Conservation (phyloP, 306 rosid genomes). For the Cucumis melo region DNA sequence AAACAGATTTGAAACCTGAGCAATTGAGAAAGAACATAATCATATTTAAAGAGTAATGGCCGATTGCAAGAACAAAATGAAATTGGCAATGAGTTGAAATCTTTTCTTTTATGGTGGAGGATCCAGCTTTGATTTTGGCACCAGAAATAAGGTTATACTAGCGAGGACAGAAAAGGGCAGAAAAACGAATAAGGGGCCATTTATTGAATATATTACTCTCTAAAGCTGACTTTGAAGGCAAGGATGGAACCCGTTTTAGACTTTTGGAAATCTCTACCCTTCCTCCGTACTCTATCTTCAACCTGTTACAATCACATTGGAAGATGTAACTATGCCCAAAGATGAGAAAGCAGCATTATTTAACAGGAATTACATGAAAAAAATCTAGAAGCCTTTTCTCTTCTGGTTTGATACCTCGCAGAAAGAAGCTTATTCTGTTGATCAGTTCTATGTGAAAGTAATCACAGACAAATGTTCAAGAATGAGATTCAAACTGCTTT, state of each 20-base stretch:
- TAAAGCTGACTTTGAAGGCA: conserved; percentile 89
- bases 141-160: not conserved
- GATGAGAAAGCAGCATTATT: not conserved
- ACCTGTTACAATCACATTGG: conserved; percentile 29
- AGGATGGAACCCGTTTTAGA: conserved; percentile 78
- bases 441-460: not conserved
- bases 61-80: not conserved
- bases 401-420: not conserved
- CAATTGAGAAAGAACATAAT: not conserved
- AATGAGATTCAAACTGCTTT: not conserved
- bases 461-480: not conserved
- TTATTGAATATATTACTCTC: conserved; percentile 47
- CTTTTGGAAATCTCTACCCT: conserved; percentile 64
- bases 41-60: not conserved
- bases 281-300: conserved; percentile 64
- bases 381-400: not conserved
- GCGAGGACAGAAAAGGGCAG: not conserved
- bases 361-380: not conserved
- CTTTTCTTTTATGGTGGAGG: not conserved
- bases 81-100: not conserved
- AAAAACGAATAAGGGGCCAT: not conserved
- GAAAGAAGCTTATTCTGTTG: not conserved
- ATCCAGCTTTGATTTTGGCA: not conserved
- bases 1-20: not conserved
- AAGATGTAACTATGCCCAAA: conserved; percentile 3